A percentile compares a stretch with the other conserved stretches of the same genome.
Conservation (phyloP, 2,329 filamentous ascomycete genomes). For the Purpureocillium lavendulum region DNA sequence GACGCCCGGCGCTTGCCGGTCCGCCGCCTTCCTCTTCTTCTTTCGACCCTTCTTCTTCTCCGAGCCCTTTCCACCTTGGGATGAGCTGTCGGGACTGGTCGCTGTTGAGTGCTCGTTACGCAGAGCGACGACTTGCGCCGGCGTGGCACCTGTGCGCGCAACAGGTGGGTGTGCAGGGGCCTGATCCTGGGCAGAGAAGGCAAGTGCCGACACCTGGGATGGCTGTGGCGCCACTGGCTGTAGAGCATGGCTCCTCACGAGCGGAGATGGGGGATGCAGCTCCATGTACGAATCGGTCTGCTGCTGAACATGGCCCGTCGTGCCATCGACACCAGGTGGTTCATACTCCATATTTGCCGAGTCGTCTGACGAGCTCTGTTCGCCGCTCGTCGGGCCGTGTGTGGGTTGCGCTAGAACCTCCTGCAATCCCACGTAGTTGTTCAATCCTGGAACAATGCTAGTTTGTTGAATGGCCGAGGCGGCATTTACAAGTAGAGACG, state of each 20-base stretch:
- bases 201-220: constrained; percentile 56
- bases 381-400: constrained; percentile 27
- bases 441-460: constrained; percentile 21
- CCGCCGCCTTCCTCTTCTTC: constrained; percentile 46
- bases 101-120: constrained; percentile 37
- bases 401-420: constrained; percentile 7
- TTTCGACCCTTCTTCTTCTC: constrained; percentile 44
- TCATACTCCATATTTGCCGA: constrained; percentile 23
- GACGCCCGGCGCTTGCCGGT: constrained; percentile 37
- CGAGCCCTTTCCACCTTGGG: constrained; percentile 37
- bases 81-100: constrained; percentile 54
- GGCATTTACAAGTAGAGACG: no score
- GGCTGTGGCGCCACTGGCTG: constrained; percentile 69
- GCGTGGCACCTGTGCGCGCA: constrained; percentile 15
- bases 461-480: constrained; percentile 5
- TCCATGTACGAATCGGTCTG: constrained; percentile 17
- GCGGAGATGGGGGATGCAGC: constrained; percentile 41
- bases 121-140: constrained; percentile 50
- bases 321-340: constrained; percentile 8
- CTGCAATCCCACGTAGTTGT: constrained; percentile 14
- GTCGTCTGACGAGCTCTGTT: constrained; percentile 33
- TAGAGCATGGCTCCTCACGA: constrained; percentile 66
- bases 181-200: constrained; percentile 32
- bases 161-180: not conserved
- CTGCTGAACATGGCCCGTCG: constrained; percentile 8